Conservation (phyloP, 768 basidiomycete species). For the Termitomyces sp. region DNA sequence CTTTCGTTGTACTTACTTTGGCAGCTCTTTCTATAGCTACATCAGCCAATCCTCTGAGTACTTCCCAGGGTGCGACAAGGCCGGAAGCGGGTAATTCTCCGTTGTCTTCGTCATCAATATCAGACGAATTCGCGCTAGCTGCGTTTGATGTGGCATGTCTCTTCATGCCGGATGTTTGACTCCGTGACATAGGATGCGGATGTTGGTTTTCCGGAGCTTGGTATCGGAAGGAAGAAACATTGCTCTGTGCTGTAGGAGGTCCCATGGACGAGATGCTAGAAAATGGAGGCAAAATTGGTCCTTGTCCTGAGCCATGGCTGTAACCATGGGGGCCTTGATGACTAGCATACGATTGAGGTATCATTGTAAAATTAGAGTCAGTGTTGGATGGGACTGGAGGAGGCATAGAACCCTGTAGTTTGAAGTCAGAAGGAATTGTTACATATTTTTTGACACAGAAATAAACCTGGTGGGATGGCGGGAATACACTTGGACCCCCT, state of each 20-base stretch:
- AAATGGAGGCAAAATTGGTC: conserved; percentile 64
- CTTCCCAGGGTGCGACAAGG: conserved; percentile 84
- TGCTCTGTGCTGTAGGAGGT: conserved; percentile 34
- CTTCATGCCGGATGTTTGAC: conserved; percentile 44
- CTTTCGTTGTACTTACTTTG: conserved; percentile 42
- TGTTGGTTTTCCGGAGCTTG: conserved; percentile 39
- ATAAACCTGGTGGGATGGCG: conserved; percentile 23
- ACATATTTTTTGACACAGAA: conserved; percentile 5
- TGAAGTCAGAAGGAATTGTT: conserved; percentile 23
- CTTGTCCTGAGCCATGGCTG: conserved; percentile 31
- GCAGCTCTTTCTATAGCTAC: conserved; percentile 76
- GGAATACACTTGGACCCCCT: conserved; percentile 22
- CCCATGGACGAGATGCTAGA: conserved; percentile 62
- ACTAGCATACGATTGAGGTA: conserved; percentile 36
- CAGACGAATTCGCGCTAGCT: conserved; percentile 78
- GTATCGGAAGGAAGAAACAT: conserved; percentile 59
- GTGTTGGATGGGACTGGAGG: conserved; percentile 26
- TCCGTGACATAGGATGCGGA: conserved; percentile 25
- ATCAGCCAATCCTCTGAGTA: conserved; percentile 74
- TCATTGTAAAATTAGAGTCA: conserved; percentile 41
- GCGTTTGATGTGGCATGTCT: conserved; percentile 62
- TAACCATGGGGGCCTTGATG: conserved; percentile 33
- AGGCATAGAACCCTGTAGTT: conserved; percentile 30
- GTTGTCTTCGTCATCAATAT: conserved; percentile 77
- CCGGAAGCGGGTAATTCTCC: conserved; percentile 78